Base-by-base conservation (phyloP, 495 filamentous ascomycete species). In the Aspergillus nanangensis region DNA sequence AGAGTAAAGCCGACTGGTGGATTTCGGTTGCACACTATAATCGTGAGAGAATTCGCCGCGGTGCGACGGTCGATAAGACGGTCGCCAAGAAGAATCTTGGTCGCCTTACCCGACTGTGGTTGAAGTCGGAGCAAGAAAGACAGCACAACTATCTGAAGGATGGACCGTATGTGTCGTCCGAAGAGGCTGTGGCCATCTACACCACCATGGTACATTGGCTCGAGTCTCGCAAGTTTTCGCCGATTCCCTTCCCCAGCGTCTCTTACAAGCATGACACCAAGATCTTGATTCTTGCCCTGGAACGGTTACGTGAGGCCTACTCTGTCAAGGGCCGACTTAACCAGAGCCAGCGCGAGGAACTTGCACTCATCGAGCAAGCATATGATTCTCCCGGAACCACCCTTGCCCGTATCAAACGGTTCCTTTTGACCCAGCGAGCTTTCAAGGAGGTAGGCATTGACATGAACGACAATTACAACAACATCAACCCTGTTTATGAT, bases 61-160 rank as follows among this genome's bases (percentile, higher is more conserved):
- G 93, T 57, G 94, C 93, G 2, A 98, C 93, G 0, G 93, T 98
- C 8, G 93, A 98, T 62, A 98, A 98, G 72, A 99, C 93, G 1
- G 93, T 99, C 33, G 93, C 93, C 23, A 99, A 97, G 80, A 99
- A 99, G 80, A 99, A 99, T 55, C 72, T 99, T 50, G 93, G 93
- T 47, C 87, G 93, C 48, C 77, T 99, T 44, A 99, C 93, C 8
- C 80, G 93, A 42, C 65, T 99, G 24, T 99, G 94, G 94, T 78
- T 99, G 51, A 99, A 99, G 77, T 86, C 94, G 5, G 94, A 99
- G 68, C 94, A 99, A 65, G 94, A 99, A 59, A 74, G 94, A 36
- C 94, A 99, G 62, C 94, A 99, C 71, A 99, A 99, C 62, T 97
- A 99, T 61, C 87, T 97, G 82, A 99, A 99, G 70, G 94, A 99